Conservation (phyloP, 257 asterid genomes). For the Cynanchum wilfordii region DNA sequence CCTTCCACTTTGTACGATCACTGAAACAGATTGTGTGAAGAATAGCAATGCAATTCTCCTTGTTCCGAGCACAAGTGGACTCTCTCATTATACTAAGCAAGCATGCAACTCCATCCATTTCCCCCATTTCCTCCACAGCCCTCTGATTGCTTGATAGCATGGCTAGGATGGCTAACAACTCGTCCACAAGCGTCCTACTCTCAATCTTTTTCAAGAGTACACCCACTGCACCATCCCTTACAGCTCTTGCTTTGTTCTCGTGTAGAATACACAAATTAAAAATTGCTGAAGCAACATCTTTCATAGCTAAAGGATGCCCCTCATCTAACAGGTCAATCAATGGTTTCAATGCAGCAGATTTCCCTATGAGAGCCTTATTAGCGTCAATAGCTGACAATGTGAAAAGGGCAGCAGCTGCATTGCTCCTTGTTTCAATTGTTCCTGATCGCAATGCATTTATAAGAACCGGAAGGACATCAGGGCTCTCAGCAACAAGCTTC, state of each 20-base stretch:
- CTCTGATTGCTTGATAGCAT: conserved; percentile 65
- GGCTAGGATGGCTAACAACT: conserved; percentile 68
- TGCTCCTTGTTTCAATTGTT: conserved; percentile 65
- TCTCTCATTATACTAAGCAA: conserved; percentile 62
- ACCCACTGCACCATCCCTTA: conserved; percentile 61
- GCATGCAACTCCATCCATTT: conserved; percentile 58
- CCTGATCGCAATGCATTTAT: conserved; percentile 55
- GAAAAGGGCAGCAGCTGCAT: conserved; percentile 92
- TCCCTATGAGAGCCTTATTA: conserved; percentile 70
- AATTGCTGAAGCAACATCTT: conserved; percentile 83
- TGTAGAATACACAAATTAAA: conserved; percentile 64
- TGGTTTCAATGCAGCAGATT: conserved; percentile 62
- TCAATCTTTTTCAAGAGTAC: conserved; percentile 56
- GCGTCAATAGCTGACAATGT: conserved; percentile 77
- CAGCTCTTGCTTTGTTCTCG: conserved; percentile 75
- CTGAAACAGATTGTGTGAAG: conserved; percentile 50
- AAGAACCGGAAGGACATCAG: conserved; percentile 59
- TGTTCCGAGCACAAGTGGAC: conserved; percentile 42
- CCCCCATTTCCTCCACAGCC: conserved; percentile 69
- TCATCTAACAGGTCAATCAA: conserved; percentile 63
- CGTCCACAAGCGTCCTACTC: conserved; percentile 51
- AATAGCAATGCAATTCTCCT: conserved; percentile 71
- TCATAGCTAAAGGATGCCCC: conserved; percentile 59
- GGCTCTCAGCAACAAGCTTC: conserved; percentile 79
- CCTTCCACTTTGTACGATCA: conserved; percentile 65